phyloP scores from a whole-genome alignment of 192 early-diverging fungal species.

The Rhizoclosmatium sp. region DNA sequence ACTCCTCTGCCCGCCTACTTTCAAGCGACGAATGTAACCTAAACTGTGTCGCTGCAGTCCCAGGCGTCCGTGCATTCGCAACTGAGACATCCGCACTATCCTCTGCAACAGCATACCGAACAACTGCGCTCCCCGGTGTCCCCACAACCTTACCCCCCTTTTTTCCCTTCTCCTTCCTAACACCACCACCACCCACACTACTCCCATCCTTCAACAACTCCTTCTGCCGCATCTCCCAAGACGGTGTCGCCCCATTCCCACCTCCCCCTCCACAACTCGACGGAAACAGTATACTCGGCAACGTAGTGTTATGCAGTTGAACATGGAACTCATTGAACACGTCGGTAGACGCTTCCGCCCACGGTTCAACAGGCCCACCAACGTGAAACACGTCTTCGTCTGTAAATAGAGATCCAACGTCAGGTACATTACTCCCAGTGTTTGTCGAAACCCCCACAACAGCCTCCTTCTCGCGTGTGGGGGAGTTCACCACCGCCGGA shows the following conservation, averaged over 20 bases:
- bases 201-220: not conserved
- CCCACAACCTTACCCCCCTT: not conserved
- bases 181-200: not conserved
- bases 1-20: too few relatives aligned
- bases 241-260: conserved; percentile 12
- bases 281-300: not conserved
- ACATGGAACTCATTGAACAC: conserved; percentile 13
- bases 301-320: not conserved
- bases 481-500: too few relatives aligned
- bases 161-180: not conserved
- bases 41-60: too few relatives aligned
- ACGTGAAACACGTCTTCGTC: not conserved
- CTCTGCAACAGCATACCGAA: not conserved
- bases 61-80: too few relatives aligned
- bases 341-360: not conserved
- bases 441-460: too few relatives aligned
- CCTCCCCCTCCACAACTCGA: conserved; percentile 13
- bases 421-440: too few relatives aligned
- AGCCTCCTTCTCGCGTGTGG: too few relatives aligned
- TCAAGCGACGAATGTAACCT: too few relatives aligned
- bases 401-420: not conserved
- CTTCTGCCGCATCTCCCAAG: not conserved
- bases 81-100: too few relatives aligned
- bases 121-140: not conserved
- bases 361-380: not conserved